These are phyloP conservation scores for Cytospora piceae DNA, from an alignment of 2,329 filamentous ascomycete species.

Conservation along the genomic window DNA sequence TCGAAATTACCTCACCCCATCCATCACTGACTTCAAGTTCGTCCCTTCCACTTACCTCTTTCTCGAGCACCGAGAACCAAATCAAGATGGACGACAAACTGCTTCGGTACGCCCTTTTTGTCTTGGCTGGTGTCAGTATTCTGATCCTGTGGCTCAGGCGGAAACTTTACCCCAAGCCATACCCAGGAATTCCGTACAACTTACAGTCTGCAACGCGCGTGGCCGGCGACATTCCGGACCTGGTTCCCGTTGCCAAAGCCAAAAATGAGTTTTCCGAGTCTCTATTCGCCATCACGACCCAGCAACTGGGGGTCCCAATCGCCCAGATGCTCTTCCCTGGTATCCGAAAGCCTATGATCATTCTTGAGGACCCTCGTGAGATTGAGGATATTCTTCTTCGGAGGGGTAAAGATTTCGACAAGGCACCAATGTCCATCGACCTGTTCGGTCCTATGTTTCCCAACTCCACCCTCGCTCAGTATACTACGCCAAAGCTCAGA, in stretches of 20 bases:
- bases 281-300: constrained; percentile 12
- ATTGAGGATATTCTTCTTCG: constrained; percentile 38
- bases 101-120: neutral
- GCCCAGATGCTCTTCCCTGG: constrained; percentile 35
- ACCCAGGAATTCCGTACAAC: constrained; percentile 15
- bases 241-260: constrained; percentile 1
- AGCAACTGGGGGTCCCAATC: constrained; percentile 31
- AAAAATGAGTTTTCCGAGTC: constrained; percentile 16
- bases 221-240: constrained; percentile 8
- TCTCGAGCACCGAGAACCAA: neutral
- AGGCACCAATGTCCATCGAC: constrained; percentile 33
- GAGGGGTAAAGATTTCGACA: constrained; percentile 40
- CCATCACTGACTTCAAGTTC: too few species aligned
- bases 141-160: neutral
- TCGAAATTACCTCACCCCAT: too few species aligned
- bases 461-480: constrained; percentile 35
- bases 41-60: too few species aligned
- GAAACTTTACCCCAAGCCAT: constrained; percentile 9
- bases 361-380: constrained; percentile 38
- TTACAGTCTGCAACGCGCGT: constrained; percentile 1
- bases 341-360: constrained; percentile 32
- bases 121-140: neutral
- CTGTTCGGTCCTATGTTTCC: constrained; percentile 37
- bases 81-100: neutral
- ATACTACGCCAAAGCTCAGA: constrained; percentile 34